Evolutionary conservation across 805 yeast genomes (phyloP).

Genomic region (Hemisphaericaspora nanyangensis): DNA sequence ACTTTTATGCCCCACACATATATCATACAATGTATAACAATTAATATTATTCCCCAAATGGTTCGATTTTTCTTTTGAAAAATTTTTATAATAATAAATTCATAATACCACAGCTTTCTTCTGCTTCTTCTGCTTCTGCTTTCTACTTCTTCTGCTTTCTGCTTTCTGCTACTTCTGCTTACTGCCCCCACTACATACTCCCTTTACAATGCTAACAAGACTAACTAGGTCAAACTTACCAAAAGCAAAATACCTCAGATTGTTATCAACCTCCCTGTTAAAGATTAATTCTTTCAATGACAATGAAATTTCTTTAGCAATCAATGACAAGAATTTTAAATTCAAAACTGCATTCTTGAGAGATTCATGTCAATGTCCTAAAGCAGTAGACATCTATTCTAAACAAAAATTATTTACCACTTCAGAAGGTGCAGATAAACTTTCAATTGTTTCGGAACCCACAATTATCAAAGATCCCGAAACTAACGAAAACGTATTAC

Average conservation of each 20-base stretch:
- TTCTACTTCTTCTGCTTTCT: too few species aligned
- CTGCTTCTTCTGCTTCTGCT: too few species aligned
- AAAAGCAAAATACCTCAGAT: background rate
- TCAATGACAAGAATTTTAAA: slow-evolving; percentile 23
- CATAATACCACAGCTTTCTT: too few species aligned
- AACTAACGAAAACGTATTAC: slow-evolving; percentile 23
- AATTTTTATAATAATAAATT: too few species aligned
- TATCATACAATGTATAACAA: too few species aligned
- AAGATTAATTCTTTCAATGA: slow-evolving; percentile 16
- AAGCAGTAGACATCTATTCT: slow-evolving; percentile 51
- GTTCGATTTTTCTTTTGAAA: too few species aligned
- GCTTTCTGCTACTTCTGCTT: too few species aligned
- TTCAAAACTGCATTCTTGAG: slow-evolving; percentile 56
- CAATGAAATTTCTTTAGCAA: slow-evolving; percentile 19
- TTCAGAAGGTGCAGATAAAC: slow-evolving; percentile 36
- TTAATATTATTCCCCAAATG: too few species aligned
- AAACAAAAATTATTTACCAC: slow-evolving; percentile 67
- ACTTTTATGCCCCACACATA: too few species aligned
- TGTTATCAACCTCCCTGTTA: background rate
- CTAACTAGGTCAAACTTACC: background rate
- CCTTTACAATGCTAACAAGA: background rate
- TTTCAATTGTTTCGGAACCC: slow-evolving; percentile 36
- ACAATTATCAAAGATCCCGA: slow-evolving; percentile 18
- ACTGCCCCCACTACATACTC: too few species aligned
- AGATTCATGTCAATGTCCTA: slow-evolving; percentile 52